phyloP scores from a whole-genome alignment of 2,329 filamentous ascomycete species.

The Aspergillus pseudotamarii region DNA sequence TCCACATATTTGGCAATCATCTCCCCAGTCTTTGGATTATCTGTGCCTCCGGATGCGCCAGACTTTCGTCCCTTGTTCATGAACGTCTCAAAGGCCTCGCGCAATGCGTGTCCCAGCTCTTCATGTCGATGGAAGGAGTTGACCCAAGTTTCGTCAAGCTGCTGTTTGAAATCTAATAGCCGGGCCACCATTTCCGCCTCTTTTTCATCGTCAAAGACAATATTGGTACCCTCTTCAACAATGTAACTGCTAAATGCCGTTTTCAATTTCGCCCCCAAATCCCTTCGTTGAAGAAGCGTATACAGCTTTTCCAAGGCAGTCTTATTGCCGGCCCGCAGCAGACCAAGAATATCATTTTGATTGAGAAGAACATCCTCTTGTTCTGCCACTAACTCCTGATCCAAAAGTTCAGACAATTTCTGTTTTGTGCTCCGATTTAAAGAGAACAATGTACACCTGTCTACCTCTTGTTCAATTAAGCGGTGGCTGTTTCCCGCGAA shows the following conservation, averaged over 20 bases:
- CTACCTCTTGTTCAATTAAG: constrained; percentile 72
- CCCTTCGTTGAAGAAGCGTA: constrained; percentile 70
- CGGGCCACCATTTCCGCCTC: constrained; percentile 84
- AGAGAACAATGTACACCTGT: constrained; percentile 77
- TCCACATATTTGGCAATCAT: constrained; percentile 99
- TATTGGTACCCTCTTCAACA: constrained; percentile 69
- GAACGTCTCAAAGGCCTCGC: constrained; percentile 84
- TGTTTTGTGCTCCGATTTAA: constrained; percentile 82
- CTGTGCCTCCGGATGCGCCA: constrained; percentile 71
- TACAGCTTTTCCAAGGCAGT: constrained; percentile 76
- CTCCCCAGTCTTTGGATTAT: constrained; percentile 92
- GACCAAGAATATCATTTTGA: constrained; percentile 66
- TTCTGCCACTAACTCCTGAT: constrained; percentile 70
- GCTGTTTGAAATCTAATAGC: constrained; percentile 77
- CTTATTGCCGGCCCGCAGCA: constrained; percentile 72
- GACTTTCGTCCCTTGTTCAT: constrained; percentile 85
- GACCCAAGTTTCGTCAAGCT: constrained; percentile 74
- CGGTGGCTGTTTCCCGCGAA: constrained; percentile 73
- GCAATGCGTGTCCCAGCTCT: constrained; percentile 74
- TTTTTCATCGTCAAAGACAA: constrained; percentile 78
- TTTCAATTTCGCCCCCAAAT: constrained; percentile 70
- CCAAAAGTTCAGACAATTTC: constrained; percentile 72
- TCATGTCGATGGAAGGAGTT: constrained; percentile 77
- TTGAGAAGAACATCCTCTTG: constrained; percentile 70
- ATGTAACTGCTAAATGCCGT: constrained; percentile 80